Conservation (phyloP, 768 basidiomycete genomes). For the Leccinellum albellum region DNA sequence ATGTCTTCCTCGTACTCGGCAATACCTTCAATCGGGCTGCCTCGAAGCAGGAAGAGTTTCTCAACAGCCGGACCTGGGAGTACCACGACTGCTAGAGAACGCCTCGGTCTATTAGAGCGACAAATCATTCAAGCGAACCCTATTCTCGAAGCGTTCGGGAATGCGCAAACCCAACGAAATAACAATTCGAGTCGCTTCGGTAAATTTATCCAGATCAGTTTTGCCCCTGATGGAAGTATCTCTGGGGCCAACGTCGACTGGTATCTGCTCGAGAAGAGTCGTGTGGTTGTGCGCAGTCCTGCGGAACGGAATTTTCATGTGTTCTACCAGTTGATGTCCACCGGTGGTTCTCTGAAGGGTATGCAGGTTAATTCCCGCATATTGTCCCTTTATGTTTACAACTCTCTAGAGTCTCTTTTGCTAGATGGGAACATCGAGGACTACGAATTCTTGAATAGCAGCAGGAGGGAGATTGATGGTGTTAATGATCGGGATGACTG, state of each 20-base stretch:
- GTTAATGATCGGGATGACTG: conserved; percentile 92
- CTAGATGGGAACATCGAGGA: conserved; percentile 71
- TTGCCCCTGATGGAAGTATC: conserved; percentile 89
- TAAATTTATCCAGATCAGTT: conserved; percentile 95
- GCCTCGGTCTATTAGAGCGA: conserved; percentile 85
- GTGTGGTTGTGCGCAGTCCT: conserved; percentile 83
- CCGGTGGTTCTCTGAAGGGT: conserved; percentile 71
- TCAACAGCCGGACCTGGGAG: conserved; percentile 43
- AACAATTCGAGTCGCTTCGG: conserved; percentile 99
- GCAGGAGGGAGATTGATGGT: conserved; percentile 88
- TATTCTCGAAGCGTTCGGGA: conserved; percentile 95
- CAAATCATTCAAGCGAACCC: conserved; percentile 98
- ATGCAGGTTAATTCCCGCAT: conserved; percentile 13
- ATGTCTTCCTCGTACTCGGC: conserved; percentile 50
- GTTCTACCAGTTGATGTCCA: conserved; percentile 90
- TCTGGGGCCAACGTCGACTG: conserved; percentile 98
- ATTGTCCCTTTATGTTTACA: conserved; percentile 7
- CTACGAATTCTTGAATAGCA: conserved; percentile 90
- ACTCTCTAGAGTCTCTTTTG: conserved; percentile 58
- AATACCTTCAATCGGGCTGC: conserved; percentile 65
- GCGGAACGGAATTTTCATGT: conserved; percentile 95
- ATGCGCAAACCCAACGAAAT: conserved; percentile 96
- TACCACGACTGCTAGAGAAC: conserved; percentile 58
- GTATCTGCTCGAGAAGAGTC: conserved; percentile 97
- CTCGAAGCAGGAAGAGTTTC: conserved; percentile 57